Conservation (phyloP, 176 grass and related monocot species). For the Triticum timopheevii region DNA sequence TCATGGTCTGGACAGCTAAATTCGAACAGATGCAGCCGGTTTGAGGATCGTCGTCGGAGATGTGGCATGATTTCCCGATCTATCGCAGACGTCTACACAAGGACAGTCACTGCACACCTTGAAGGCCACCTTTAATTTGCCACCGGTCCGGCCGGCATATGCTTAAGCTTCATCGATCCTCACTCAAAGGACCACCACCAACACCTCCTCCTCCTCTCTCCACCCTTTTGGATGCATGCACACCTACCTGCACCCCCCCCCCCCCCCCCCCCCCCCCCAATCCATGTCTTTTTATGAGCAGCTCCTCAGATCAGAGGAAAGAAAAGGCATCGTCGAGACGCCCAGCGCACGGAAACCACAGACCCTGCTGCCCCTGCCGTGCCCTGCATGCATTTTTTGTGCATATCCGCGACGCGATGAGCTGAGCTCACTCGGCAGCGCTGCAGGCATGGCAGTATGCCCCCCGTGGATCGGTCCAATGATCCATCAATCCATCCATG, state of each 20-base stretch:
- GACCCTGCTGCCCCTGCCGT: neutral
- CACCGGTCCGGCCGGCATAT: neutral
- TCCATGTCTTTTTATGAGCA: neutral
- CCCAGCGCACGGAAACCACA: neutral
- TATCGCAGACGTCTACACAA: neutral
- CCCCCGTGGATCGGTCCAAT: slow-evolving; percentile 15
- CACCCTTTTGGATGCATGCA: neutral
- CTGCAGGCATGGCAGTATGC: neutral
- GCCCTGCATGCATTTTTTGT: slow-evolving; percentile 37
- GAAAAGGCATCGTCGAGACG: neutral
- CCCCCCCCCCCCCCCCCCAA: no score
- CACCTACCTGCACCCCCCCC: neutral
- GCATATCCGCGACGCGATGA: neutral
- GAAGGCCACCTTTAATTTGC: slow-evolving; percentile 11
- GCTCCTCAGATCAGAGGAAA: neutral
- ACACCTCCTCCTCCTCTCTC: neutral
- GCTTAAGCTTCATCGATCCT: neutral
- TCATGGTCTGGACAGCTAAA: no score
- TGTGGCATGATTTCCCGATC: neutral
- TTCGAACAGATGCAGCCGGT: no score
- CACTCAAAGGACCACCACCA: slow-evolving; percentile 22
- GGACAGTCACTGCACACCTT: slow-evolving; percentile 7
- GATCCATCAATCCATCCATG: slow-evolving; percentile 16
- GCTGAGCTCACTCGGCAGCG: neutral
- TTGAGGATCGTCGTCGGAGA: no score